phyloP scores from a whole-genome alignment of 2,329 filamentous ascomycete species.

The Lasiodiplodia hormozganensis region DNA sequence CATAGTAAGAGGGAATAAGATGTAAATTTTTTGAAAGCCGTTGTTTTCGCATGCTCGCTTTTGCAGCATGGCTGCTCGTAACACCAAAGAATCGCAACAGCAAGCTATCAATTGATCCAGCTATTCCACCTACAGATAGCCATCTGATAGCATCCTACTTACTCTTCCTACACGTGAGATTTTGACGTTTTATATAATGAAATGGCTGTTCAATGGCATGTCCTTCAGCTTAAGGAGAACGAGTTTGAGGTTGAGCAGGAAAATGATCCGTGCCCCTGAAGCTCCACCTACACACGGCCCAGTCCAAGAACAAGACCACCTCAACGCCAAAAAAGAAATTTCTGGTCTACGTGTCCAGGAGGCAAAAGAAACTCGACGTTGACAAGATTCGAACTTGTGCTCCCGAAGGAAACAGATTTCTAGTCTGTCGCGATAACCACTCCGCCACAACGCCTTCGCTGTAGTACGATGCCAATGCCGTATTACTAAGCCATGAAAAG shows the following conservation, averaged over 20 bases:
- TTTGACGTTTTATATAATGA: background rate
- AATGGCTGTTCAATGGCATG: background rate
- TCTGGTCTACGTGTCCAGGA: background rate
- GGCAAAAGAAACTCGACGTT: background rate
- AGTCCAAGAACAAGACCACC: background rate
- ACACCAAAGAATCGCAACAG: too few relatives aligned
- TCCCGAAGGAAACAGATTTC: conserved; percentile 1
- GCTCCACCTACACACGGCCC: background rate
- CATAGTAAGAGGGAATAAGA: background rate
- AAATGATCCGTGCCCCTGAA: background rate
- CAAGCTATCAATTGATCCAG: background rate
- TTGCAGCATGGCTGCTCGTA: background rate
- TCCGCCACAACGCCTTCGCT: background rate
- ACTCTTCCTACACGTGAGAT: background rate
- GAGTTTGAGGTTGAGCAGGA: background rate
- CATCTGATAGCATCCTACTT: background rate
- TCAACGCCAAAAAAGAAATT: background rate
- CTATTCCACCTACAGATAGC: background rate
- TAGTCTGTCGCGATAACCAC: conserved; percentile 1
- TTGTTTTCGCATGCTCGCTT: background rate
- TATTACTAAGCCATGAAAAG: background rate
- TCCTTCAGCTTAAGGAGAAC: background rate
- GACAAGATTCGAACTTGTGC: conserved; percentile 1
- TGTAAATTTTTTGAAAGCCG: background rate
- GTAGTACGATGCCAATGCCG: background rate